Conservation (phyloP, 176 grass and related monocot genomes). For the Lolium rigidum region DNA sequence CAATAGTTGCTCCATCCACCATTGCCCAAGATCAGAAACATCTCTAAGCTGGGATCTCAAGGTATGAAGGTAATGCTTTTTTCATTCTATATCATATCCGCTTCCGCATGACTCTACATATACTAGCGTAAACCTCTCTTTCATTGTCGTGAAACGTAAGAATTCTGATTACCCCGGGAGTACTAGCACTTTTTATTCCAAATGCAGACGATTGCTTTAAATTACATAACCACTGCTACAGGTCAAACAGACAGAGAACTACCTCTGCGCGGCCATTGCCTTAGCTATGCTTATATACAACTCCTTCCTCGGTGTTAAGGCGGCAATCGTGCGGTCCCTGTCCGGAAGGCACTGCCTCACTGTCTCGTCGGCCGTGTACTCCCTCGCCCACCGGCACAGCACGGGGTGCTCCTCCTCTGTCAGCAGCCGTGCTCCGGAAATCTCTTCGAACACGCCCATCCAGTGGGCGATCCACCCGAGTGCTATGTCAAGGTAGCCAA, state of each 20-base stretch:
- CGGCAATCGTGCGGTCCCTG: neutral
- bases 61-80: too few species aligned
- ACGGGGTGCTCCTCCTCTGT: neutral
- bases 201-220: too few species aligned
- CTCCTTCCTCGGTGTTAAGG: neutral
- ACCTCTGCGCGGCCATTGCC: neutral
- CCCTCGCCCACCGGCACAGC: neutral
- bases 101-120: too few species aligned
- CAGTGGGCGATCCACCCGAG: neutral
- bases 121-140: too few species aligned
- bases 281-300: neutral
- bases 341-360: neutral
- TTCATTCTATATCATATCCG: too few species aligned
- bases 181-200: too few species aligned
- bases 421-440: neutral
- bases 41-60: too few species aligned
- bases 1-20: too few species aligned
- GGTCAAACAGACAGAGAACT: neutral
- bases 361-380: neutral
- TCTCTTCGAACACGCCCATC: neutral
- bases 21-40: too few species aligned
- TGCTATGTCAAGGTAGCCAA: constrained; percentile 1
- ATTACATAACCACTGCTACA: neutral
- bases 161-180: too few species aligned
- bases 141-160: too few species aligned